These are phyloP conservation scores for Fagopyrum tataricum DNA, from an alignment of 148 eudicot species.

Conservation along the genomic window DNA sequence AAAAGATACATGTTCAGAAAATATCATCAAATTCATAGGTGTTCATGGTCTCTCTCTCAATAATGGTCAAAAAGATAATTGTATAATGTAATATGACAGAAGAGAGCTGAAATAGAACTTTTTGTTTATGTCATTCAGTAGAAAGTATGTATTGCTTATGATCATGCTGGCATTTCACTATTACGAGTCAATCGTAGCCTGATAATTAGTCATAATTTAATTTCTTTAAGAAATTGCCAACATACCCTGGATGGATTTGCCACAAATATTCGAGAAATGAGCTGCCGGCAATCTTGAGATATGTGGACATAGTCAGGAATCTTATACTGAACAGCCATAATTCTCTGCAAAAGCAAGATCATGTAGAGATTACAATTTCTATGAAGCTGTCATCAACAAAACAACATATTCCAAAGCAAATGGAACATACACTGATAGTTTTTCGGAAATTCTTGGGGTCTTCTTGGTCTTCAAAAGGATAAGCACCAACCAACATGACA, in stretches of 20 bases:
- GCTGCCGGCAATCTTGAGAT: slow-evolving; percentile 39
- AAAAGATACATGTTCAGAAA: background rate
- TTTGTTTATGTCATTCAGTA: background rate
- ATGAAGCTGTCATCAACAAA: background rate
- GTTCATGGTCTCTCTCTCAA: background rate
- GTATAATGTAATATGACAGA: background rate
- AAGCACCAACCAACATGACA: slow-evolving; percentile 48
- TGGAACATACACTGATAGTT: slow-evolving; percentile 25
- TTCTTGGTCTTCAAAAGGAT: slow-evolving; percentile 44
- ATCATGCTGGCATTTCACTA: background rate
- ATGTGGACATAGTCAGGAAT: slow-evolving; percentile 39
- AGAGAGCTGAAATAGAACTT: background rate
- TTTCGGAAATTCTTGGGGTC: slow-evolving; percentile 35
- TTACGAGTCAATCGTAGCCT: background rate
- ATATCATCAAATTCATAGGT: background rate
- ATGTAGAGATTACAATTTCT: background rate
- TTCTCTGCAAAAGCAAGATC: slow-evolving; percentile 24
- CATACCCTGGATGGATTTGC: slow-evolving; percentile 29
- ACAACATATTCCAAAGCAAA: background rate
- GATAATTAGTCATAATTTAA: background rate
- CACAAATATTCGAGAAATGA: slow-evolving; percentile 44
- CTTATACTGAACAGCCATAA: slow-evolving; percentile 32
- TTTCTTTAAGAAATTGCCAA: background rate
- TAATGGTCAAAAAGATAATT: background rate
- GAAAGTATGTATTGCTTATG: background rate